Evolutionary conservation across 306 rosid species (phyloP).

Genomic region (Pachyrhizus erosus): DNA sequence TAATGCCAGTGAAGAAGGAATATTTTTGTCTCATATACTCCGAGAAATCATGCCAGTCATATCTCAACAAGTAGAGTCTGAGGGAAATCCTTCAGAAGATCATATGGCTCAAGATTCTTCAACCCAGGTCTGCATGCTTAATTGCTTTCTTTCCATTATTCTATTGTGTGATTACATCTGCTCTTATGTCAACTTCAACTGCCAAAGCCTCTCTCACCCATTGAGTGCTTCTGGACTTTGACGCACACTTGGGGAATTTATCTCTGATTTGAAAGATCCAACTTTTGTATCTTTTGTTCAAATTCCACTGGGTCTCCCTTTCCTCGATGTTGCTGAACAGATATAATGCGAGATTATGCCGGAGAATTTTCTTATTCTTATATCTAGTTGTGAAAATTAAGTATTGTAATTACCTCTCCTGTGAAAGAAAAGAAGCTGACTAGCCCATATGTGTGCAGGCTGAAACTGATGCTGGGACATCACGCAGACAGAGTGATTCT

Average conservation of each 20-base stretch:
- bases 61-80: constrained; percentile 64
- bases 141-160: constrained; percentile 6
- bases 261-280: constrained; percentile 13
- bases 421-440: constrained; percentile 24
- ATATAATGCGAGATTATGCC: neutral
- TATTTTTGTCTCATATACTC: constrained; percentile 79
- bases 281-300: constrained; percentile 24
- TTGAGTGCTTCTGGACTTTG: constrained; percentile 26
- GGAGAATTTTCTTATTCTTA: neutral
- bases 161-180: constrained; percentile 18
- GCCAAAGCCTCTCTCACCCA: constrained; percentile 1
- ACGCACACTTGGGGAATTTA: constrained; percentile 32
- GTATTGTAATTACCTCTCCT: neutral
- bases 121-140: constrained; percentile 58
- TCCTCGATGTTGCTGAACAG: neutral
- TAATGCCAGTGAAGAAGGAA: constrained; percentile 72
- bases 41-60: constrained; percentile 81
- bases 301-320: constrained; percentile 8
- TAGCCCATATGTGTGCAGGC: constrained; percentile 47
- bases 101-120: constrained; percentile 54
- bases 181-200: constrained; percentile 23
- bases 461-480: constrained; percentile 64
- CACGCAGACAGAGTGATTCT: constrained; percentile 55
- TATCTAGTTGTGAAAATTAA: constrained; percentile 10
- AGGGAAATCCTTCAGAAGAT: constrained; percentile 57